Evolutionary conservation across 331 rosid species (phyloP).

Genomic region (Malus hybrid): DNA sequence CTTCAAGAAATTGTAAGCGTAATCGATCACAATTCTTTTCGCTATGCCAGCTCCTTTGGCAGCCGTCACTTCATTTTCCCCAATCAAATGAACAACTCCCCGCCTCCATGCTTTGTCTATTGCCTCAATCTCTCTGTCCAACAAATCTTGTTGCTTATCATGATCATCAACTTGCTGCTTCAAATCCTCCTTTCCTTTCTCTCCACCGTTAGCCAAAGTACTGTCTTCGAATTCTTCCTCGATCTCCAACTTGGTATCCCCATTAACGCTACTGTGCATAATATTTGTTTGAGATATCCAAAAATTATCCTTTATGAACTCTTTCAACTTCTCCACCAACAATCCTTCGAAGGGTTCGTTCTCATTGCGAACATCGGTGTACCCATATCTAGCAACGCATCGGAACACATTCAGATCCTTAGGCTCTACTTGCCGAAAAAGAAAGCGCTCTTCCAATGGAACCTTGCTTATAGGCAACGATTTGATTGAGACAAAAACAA

Average conservation of each 20-base stretch:
- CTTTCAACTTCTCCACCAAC: constrained; percentile 30
- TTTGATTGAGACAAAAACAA: constrained; percentile 48
- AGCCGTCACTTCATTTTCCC: constrained; percentile 52
- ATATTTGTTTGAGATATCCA: constrained; percentile 1
- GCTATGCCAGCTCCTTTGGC: constrained; percentile 25
- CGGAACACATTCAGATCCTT: constrained; percentile 28
- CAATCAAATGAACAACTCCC: constrained; percentile 47
- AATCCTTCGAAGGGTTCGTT: constrained; percentile 30
- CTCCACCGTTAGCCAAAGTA: background rate
- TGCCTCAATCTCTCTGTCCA: constrained; percentile 14
- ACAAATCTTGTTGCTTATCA: background rate
- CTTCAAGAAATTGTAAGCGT: constrained; percentile 48
- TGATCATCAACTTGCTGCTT: constrained; percentile 14
- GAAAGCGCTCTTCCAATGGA: constrained; percentile 28
- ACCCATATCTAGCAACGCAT: constrained; percentile 48
- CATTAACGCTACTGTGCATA: background rate
- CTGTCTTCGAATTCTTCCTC: background rate
- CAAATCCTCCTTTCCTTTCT: background rate
- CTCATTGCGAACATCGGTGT: constrained; percentile 35
- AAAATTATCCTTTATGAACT: constrained; percentile 6
- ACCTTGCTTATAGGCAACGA: constrained; percentile 46
- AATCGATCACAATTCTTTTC: constrained; percentile 41
- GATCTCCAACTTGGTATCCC: background rate
- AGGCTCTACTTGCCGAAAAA: constrained; percentile 29
- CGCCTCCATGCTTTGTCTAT: constrained; percentile 24